These are phyloP conservation scores for Aspergillus sp. DNA, from an alignment of 2,329 filamentous ascomycete genomes.

Conservation along the genomic window DNA sequence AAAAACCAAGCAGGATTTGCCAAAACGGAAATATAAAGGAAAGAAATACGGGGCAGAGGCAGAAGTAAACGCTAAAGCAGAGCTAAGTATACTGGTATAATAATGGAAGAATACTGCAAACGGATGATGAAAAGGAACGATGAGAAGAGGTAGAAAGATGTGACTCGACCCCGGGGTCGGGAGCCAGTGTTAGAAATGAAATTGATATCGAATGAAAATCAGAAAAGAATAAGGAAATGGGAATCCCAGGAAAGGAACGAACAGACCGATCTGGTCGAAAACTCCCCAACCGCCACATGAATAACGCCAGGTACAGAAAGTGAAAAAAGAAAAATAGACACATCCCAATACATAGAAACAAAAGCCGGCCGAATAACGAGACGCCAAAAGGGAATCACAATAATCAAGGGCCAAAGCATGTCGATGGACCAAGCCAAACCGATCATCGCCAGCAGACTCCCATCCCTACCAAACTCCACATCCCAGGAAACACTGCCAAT, in stretches of 20 bases:
- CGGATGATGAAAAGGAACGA: background rate
- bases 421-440: slow-evolving; percentile 9
- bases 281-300: background rate
- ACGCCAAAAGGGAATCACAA: slow-evolving; percentile 6
- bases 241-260: slow-evolving; percentile 1
- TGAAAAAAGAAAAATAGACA: background rate
- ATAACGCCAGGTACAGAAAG: background rate
- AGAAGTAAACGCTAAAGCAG: background rate
- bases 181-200: background rate
- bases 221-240: slow-evolving; percentile 6
- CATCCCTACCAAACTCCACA: slow-evolving; percentile 21
- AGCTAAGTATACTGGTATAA: slow-evolving; percentile 3
- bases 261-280: background rate
- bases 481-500: slow-evolving; percentile 15
- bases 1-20: background rate
- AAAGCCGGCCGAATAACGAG: background rate
- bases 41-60: background rate
- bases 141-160: background rate
- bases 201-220: slow-evolving; percentile 3
- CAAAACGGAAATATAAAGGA: background rate
- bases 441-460: slow-evolving; percentile 20
- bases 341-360: background rate
- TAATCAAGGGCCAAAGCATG: slow-evolving; percentile 3
- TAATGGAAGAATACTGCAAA: background rate
- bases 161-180: background rate